Evolutionary conservation across 2,329 filamentous ascomycete species (phyloP), one percentile per base, ranked within the genome.

Genomic region (Cylindrodendrum hubeiense): DNA sequence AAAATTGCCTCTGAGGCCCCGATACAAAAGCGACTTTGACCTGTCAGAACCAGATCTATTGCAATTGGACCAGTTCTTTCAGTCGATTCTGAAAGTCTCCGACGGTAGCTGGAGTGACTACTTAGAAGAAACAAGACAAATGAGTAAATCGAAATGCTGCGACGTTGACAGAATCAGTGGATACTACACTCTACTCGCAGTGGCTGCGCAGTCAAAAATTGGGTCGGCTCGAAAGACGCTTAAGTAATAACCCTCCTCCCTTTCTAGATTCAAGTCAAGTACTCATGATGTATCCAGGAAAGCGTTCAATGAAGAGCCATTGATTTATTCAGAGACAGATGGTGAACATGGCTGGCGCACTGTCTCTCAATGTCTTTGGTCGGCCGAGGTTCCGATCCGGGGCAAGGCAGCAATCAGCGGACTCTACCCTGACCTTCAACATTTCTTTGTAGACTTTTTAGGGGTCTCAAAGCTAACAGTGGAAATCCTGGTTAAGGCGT

Each of bases 331-430:
- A 24, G 62, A 57, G 3, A n/a, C n/a, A 0, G 52, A 57, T 0
- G 55, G 62, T 5, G 37, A 30, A 7, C 66, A 64, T 28, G 62
- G 43, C 10, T 81, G 79, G 79, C 66, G 76, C 44, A 75, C 66
- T 2, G 39, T 67, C 0, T 65, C 67, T 0, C 60, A 79, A 17
- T 81, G 79, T 56, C 62, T 81, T 0, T 81, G 79, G 79, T 78
- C 78, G 0, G 76, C 73, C 26, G 69, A 74, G 1, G 73, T 77
- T 2, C 64, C 65, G 3, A 75, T 80, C 4, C 63, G 50, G 2
- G 77, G 74, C 3, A 76, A 67, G 49, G 60, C 70, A 0, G 65
- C 70, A 1, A 55, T 81, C 1, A 76, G 76, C 4, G 69, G 68
- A 2, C 53, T 72, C 2, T 80, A 80, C 30, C 59, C 68, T 5